Percentiles rank a stretch among this genome's conserved stretches.
phyloP scores from a whole-genome alignment of 148 eudicot genomes.

The Spergularia marina region DNA sequence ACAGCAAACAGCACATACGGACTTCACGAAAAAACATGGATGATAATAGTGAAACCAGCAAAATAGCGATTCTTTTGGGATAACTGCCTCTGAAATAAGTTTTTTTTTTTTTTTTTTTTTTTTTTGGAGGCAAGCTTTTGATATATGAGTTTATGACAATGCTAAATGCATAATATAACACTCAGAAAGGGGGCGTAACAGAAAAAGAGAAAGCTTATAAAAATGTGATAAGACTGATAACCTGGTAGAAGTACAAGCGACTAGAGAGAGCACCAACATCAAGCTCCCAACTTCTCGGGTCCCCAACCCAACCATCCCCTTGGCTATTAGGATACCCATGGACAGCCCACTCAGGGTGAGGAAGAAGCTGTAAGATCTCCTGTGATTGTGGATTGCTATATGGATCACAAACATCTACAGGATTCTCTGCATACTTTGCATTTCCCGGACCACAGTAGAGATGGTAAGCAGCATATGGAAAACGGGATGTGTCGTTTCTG shows the following conservation, averaged over 20 bases:
- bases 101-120: too few species aligned
- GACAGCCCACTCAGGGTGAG: constrained; percentile 41
- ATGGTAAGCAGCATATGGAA: constrained; percentile 53
- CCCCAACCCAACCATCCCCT: constrained; percentile 46
- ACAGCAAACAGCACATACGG: too few species aligned
- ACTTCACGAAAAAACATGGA: too few species aligned
- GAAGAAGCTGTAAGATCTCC: constrained; percentile 38
- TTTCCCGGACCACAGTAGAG: constrained; percentile 55
- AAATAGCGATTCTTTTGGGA: too few species aligned
- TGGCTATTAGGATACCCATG: constrained; percentile 37
- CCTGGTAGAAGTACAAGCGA: constrained; percentile 41
- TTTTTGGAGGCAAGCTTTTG: too few species aligned
- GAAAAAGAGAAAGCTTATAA: neutral
- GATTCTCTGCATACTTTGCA: constrained; percentile 34
- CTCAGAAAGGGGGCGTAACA: neutral
- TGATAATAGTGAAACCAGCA: too few species aligned
- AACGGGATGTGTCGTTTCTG: constrained; percentile 36
- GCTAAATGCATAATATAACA: neutral
- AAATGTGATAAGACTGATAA: constrained; percentile 1
- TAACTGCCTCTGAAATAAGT: too few species aligned
- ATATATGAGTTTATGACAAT: too few species aligned
- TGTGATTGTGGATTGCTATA: constrained; percentile 44
- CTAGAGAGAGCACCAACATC: constrained; percentile 33
- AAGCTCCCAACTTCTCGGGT: constrained; percentile 36
- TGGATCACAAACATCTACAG: constrained; percentile 38